A percentile compares a stretch with the other conserved stretches of the same genome.
Conservation (phyloP, 2,329 filamentous ascomycete genomes). For the Alternaria solani region DNA sequence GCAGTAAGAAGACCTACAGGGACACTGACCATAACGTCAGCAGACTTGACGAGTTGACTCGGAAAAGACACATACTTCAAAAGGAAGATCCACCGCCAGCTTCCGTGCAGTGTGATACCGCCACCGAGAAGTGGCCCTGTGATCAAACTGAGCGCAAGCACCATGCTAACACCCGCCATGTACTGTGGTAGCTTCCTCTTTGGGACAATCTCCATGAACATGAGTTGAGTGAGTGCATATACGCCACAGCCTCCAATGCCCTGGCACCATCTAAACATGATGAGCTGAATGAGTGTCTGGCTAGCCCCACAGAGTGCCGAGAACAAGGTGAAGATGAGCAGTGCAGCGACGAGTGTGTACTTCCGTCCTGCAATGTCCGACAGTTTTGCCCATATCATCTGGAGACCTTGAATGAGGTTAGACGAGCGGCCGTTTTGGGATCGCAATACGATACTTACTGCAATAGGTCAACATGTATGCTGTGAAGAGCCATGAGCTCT, state of each 20-base stretch:
- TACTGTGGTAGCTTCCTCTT: conserved; percentile 14
- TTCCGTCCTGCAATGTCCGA: conserved; percentile 21
- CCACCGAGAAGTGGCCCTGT: conserved; percentile 25
- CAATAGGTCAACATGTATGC: conserved; percentile 48
- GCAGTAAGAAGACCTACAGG: conserved; percentile 11
- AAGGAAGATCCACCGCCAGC: conserved; percentile 32
- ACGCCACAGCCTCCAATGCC: conserved; percentile 46
- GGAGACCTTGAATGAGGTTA: neutral
- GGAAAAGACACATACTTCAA: conserved; percentile 22
- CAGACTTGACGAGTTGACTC: neutral
- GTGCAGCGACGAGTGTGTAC: neutral
- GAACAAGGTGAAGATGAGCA: conserved; percentile 39
- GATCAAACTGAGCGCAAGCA: conserved; percentile 15
- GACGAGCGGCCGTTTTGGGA: neutral
- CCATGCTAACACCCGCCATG: conserved; percentile 12
- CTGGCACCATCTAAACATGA: conserved; percentile 45
- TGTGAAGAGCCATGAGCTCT: conserved; percentile 48
- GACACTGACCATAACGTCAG: conserved; percentile 16
- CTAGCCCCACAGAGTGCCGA: conserved; percentile 44
- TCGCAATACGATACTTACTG: conserved; percentile 24
- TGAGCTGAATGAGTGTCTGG: conserved; percentile 42
- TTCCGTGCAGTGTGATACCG: conserved; percentile 7
- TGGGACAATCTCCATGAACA: conserved; percentile 41
- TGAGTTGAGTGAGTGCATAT: conserved; percentile 39
- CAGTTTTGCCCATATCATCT: conserved; percentile 10